These are phyloP conservation scores for Symbiodinium natans DNA, from an alignment of 73 alveolate species.

Conservation along the genomic window DNA sequence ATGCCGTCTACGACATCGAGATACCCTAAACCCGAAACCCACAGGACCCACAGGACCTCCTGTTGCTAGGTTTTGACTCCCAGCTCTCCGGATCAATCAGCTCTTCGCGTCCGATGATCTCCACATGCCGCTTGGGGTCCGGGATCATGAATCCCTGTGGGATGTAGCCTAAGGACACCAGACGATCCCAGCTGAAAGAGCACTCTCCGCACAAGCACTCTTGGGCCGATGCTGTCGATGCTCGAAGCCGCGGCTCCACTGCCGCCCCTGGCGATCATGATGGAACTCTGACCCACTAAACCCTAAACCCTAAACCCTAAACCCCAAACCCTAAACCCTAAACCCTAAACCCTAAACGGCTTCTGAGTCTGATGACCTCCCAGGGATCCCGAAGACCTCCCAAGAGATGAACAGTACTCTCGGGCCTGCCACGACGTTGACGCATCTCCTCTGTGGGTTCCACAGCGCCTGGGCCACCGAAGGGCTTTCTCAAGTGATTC, in stretches of 20 bases:
- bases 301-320: too few species aligned
- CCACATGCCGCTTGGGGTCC: constrained; percentile 75
- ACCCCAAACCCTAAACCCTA: background rate
- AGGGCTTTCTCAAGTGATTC: too few species aligned
- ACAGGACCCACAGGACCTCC: too few species aligned
- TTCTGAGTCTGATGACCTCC: too few species aligned
- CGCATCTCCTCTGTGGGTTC: constrained; percentile 87
- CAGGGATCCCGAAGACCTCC: too few species aligned
- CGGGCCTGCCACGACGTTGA: constrained; percentile 55
- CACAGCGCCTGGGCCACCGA: background rate
- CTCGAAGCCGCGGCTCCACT: background rate
- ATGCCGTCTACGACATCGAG: too few species aligned
- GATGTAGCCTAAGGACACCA: constrained; percentile 38
- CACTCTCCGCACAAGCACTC: too few species aligned
- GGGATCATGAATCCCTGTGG: constrained; percentile 91
- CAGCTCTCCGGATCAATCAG: constrained; percentile 21
- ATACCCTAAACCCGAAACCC: too few species aligned
- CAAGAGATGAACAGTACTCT: too few species aligned
- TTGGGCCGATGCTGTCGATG: background rate
- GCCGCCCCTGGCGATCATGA: constrained; percentile 1
- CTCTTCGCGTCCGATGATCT: constrained; percentile 59
- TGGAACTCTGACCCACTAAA: too few species aligned
- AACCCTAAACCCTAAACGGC: background rate
- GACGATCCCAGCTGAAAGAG: background rate
- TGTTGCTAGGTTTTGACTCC: too few species aligned